A percentile compares a stretch with the other conserved stretches of the same genome.
Evolutionary conservation across 345 rosid genomes (phyloP).

Genomic region (Pelargonium nanum): DNA sequence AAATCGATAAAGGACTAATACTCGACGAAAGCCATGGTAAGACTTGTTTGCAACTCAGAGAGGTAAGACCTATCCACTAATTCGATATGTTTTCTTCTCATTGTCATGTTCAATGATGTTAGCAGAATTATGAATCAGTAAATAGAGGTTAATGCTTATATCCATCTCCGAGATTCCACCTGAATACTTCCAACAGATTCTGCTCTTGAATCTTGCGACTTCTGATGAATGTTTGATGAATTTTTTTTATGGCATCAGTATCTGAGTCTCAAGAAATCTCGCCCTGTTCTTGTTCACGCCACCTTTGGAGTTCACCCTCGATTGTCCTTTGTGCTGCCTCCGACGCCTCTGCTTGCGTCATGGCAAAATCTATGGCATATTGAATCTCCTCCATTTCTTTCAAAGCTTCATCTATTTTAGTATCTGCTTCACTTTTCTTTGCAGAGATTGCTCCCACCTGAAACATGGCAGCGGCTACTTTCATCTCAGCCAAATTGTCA

Average conservation of each 20-base stretch:
- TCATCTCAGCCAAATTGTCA: constrained; percentile 27
- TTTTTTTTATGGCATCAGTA: too few relatives aligned
- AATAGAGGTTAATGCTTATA: neutral
- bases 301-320: constrained; percentile 52
- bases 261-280: too few relatives aligned
- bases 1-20: too few relatives aligned
- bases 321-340: constrained; percentile 55
- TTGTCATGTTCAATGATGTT: too few relatives aligned
- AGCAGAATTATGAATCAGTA: too few relatives aligned
- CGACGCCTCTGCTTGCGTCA: constrained; percentile 57
- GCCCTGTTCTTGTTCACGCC: constrained; percentile 40
- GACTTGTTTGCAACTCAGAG: neutral
- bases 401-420: constrained; percentile 36
- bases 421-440: constrained; percentile 31
- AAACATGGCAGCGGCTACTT: constrained; percentile 33
- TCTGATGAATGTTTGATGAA: too few relatives aligned
- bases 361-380: constrained; percentile 57
- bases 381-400: constrained; percentile 57
- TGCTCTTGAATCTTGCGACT: too few relatives aligned
- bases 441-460: constrained; percentile 39
- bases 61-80: too few relatives aligned
- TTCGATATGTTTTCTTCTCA: too few relatives aligned
- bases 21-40: too few relatives aligned
- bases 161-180: neutral
- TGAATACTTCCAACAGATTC: neutral